These are phyloP conservation scores for Cryphonectria carpinicola DNA, from an alignment of 2,329 filamentous ascomycete species.

Conservation along the genomic window DNA sequence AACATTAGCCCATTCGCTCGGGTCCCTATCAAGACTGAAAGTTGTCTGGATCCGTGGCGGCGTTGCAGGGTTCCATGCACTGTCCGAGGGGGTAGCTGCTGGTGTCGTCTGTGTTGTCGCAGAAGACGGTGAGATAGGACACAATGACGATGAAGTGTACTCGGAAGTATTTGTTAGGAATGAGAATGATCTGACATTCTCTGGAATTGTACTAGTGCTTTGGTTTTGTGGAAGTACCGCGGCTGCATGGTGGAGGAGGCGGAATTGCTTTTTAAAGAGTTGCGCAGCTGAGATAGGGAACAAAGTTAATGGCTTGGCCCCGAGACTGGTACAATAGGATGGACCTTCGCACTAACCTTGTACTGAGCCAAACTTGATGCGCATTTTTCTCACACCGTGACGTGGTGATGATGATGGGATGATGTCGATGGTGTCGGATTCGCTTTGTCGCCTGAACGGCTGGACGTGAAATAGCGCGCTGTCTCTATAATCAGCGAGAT, in stretches of 20 bases:
- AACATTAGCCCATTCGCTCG: neutral
- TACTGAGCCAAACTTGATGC: conserved; percentile 8
- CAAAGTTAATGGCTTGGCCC: neutral
- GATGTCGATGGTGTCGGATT: neutral
- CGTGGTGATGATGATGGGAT: neutral
- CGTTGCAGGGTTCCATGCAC: neutral
- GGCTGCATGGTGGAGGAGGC: neutral
- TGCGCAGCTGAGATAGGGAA: neutral
- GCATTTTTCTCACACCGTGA: neutral
- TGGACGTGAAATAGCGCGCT: conserved; percentile 3
- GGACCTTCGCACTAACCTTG: neutral
- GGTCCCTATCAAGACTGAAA: neutral
- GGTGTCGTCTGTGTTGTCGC: neutral
- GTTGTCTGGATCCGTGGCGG: neutral
- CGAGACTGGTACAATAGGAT: neutral
- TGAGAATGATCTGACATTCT: neutral
- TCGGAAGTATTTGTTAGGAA: neutral
- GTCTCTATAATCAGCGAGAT: conserved; percentile 3
- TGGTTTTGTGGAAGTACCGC: neutral
- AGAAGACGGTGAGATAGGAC: neutral
- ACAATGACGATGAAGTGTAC: neutral
- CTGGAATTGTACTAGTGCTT: neutral
- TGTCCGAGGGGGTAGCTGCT: neutral
- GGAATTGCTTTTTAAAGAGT: neutral
- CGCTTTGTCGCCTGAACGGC: neutral